These are phyloP conservation scores for Flaveria ramosissima DNA, from an alignment of 129 eudicot species.

Conservation along the genomic window DNA sequence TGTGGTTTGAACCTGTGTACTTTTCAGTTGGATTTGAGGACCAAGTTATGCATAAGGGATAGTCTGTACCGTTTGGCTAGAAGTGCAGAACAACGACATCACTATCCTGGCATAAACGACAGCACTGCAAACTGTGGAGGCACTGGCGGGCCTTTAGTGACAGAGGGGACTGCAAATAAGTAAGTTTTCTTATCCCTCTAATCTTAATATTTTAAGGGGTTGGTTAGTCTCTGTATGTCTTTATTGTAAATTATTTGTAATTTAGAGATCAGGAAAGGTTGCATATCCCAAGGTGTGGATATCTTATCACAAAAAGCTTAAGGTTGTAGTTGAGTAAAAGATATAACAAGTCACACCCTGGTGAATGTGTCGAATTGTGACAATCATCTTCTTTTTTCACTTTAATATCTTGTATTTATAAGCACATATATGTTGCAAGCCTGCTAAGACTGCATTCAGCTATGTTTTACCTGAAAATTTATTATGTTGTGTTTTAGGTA, in stretches of 20 bases:
- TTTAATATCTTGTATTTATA: constrained; percentile 8
- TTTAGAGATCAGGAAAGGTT: not conserved
- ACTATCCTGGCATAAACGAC: constrained; percentile 45
- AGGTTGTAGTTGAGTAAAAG: not conserved
- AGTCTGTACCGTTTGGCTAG: constrained; percentile 92
- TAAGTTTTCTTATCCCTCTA: constrained; percentile 36
- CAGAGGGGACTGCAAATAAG: constrained; percentile 56
- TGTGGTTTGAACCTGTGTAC: constrained; percentile 27
- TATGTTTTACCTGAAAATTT: not conserved
- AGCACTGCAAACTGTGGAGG: constrained; percentile 40
- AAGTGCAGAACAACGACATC: constrained; percentile 91
- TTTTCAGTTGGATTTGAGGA: constrained; percentile 80
- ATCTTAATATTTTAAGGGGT: not conserved
- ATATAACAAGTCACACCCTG: not conserved
- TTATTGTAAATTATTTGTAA: not conserved
- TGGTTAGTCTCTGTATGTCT: not conserved
- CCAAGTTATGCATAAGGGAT: constrained; percentile 88
- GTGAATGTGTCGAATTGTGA: not conserved
- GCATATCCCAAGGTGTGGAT: not conserved
- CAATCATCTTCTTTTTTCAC: not conserved
- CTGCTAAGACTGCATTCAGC: not conserved
- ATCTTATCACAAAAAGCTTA: not conserved
- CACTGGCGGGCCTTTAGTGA: constrained; percentile 39
- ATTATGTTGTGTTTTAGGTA: constrained; percentile 40
- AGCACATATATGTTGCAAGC: not conserved